phyloP scores from a whole-genome alignment of 2,329 filamentous ascomycete genomes.

The Didymella pomorum region DNA sequence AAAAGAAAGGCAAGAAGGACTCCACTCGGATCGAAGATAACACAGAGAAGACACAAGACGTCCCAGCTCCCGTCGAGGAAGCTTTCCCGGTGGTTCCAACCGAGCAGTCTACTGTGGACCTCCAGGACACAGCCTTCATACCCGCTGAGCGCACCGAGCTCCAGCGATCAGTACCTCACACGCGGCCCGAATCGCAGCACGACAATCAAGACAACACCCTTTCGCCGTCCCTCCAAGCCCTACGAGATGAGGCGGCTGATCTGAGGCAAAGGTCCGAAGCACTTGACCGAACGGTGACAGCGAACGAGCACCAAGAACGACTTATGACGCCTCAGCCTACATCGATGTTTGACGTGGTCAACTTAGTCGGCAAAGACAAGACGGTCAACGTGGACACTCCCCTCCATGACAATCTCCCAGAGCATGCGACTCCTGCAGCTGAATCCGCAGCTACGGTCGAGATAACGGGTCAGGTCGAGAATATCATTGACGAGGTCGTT shows the following conservation, averaged over 20 bases:
- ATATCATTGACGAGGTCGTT: slow-evolving; percentile 1
- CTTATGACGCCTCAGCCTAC: slow-evolving; percentile 23
- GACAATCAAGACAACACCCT: slow-evolving; percentile 4
- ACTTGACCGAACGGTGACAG: slow-evolving; percentile 32
- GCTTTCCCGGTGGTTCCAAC: not conserved
- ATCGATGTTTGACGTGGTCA: slow-evolving; percentile 41
- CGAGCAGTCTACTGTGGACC: slow-evolving; percentile 5
- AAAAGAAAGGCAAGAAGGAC: slow-evolving; percentile 35
- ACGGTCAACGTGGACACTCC: slow-evolving; percentile 41
- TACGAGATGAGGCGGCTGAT: slow-evolving; percentile 39
- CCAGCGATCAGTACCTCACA: slow-evolving; percentile 11
- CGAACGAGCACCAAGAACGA: slow-evolving; percentile 21
- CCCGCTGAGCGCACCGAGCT: slow-evolving; percentile 5
- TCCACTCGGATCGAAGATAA: slow-evolving; percentile 19
- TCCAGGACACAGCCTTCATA: not conserved
- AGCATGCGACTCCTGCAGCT: slow-evolving; percentile 37
- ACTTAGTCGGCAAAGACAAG: slow-evolving; percentile 40
- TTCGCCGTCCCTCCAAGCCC: slow-evolving; percentile 37
- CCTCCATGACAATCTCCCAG: slow-evolving; percentile 26
- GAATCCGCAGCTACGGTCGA: slow-evolving; percentile 28
- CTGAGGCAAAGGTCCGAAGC: slow-evolving; percentile 40
- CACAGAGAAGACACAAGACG: slow-evolving; percentile 1
- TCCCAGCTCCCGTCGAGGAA: slow-evolving; percentile 13
- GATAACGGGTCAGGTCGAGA: slow-evolving; percentile 31
- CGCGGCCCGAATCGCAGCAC: not conserved